Percentiles rank a stretch among this genome's conserved stretches.
Evolutionary conservation across 78 protist species (phyloP).

Genomic region (Chrysochromulina tobinii): DNA sequence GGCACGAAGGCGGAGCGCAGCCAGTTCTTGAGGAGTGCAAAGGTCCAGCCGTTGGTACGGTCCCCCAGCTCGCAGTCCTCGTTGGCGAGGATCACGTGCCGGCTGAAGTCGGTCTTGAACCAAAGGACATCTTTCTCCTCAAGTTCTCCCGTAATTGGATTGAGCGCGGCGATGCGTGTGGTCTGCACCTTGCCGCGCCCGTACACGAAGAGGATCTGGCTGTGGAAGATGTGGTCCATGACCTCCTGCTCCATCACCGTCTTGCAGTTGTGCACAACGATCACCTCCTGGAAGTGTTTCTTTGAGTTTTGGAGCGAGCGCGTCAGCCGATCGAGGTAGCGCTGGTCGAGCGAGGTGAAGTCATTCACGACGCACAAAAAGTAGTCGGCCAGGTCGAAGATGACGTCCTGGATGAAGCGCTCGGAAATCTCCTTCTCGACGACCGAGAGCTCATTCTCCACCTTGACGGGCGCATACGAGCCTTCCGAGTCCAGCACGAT

Average conservation of each 20-base stretch:
- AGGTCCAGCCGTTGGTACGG: too few relatives aligned
- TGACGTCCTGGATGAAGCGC: constrained; percentile 6
- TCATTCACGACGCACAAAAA: constrained; percentile 11
- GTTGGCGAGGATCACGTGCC: too few relatives aligned
- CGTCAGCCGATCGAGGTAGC: not conserved
- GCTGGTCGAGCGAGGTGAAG: constrained; percentile 19
- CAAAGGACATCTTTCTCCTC: too few relatives aligned
- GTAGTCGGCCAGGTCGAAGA: constrained; percentile 12
- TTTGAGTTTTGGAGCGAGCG: not conserved
- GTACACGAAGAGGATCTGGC: not conserved
- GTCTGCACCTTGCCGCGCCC: too few relatives aligned
- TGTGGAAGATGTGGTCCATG: not conserved
- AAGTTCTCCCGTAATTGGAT: too few relatives aligned
- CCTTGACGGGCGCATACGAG: not conserved
- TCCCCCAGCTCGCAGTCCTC: too few relatives aligned
- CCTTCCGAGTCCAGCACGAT: not conserved
- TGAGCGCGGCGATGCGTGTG: too few relatives aligned
- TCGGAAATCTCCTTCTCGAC: not conserved
- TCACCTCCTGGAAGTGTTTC: constrained; percentile 1
- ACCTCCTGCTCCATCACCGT: not conserved
- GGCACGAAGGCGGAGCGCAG: too few relatives aligned
- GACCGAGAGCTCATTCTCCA: not conserved
- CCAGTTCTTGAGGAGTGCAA: too few relatives aligned
- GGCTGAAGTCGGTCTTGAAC: too few relatives aligned
- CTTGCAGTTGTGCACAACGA: constrained; percentile 19